Percentiles rank a stretch among this genome's conserved stretches.
These are phyloP conservation scores for Phytopythium montanum DNA, from an alignment of 352 stramenopile species.

Conservation along the genomic window DNA sequence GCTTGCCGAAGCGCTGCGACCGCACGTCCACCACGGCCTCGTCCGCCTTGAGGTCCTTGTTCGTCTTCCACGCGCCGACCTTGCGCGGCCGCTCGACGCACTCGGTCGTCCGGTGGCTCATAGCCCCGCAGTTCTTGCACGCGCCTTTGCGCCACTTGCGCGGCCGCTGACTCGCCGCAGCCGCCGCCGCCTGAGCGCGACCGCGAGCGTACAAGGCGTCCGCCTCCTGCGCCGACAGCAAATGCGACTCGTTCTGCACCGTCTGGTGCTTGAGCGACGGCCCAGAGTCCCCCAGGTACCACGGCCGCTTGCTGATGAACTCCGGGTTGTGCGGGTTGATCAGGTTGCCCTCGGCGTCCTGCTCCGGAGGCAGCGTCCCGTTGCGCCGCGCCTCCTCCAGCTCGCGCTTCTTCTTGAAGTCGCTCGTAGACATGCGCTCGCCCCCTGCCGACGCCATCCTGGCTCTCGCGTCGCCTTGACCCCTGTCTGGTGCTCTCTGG, in stretches of 20 bases:
- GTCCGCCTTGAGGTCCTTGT: slow-evolving; percentile 85
- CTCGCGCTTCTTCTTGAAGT: slow-evolving; percentile 89
- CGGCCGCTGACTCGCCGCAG: neutral
- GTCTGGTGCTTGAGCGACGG: slow-evolving; percentile 96
- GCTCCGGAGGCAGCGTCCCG: slow-evolving; percentile 80
- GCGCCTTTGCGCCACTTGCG: slow-evolving; percentile 87
- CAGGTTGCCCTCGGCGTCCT: slow-evolving; percentile 92
- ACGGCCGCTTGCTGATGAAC: slow-evolving; percentile 99
- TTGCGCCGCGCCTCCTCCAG: slow-evolving; percentile 89
- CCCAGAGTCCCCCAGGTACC: slow-evolving; percentile 95
- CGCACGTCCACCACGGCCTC: slow-evolving; percentile 85
- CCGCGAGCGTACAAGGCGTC: slow-evolving; percentile 76
- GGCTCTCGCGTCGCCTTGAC: neutral
- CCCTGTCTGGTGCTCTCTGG: too few relatives aligned
- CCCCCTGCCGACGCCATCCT: slow-evolving; percentile 57
- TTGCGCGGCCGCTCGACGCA: slow-evolving; percentile 93
- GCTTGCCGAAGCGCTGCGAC: slow-evolving; percentile 88
- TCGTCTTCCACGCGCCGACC: slow-evolving; percentile 91
- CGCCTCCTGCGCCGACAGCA: slow-evolving; percentile 89
- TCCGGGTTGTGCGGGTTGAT: slow-evolving; percentile 99
- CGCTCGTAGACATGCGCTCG: slow-evolving; percentile 70
- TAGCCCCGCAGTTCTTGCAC: slow-evolving; percentile 94
- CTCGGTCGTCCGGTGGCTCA: slow-evolving; percentile 90
- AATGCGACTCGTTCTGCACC: slow-evolving; percentile 87
- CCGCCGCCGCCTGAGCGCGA: slow-evolving; percentile 11